A percentile compares a stretch with the other conserved stretches of the same genome.
Evolutionary conservation across 495 filamentous ascomycete genomes (phyloP).

Genomic region (Opeltia flavorubescens): DNA sequence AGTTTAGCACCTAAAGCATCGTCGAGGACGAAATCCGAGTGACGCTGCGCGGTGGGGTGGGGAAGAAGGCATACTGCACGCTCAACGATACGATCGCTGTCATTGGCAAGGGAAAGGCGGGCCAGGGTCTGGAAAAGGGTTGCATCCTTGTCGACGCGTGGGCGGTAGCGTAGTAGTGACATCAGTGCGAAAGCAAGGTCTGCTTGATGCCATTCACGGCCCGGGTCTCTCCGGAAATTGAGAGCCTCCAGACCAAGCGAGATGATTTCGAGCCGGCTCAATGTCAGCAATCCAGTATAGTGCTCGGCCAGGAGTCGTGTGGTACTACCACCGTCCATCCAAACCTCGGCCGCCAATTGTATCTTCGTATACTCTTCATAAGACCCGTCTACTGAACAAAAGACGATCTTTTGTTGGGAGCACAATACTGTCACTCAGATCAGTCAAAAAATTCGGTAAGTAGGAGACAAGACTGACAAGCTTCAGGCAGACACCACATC

Average conservation of each 20-base stretch:
- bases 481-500: neutral
- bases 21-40: slow-evolving; percentile 6
- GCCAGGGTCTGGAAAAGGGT: slow-evolving; percentile 27
- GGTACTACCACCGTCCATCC: slow-evolving; percentile 7
- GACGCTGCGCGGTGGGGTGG: slow-evolving; percentile 2
- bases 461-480: too few relatives aligned
- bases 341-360: neutral
- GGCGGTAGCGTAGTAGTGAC: slow-evolving; percentile 24
- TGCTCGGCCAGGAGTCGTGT: slow-evolving; percentile 24
- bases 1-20: slow-evolving; percentile 19
- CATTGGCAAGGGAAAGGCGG: slow-evolving; percentile 25
- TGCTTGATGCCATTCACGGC: slow-evolving; percentile 3
- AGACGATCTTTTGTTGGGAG: too few relatives aligned
- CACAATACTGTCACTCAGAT: neutral
- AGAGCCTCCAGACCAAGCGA: slow-evolving; percentile 11
- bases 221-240: neutral
- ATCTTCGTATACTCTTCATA: neutral
- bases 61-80: slow-evolving; percentile 25
- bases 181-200: slow-evolving; percentile 30
- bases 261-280: slow-evolving; percentile 25
- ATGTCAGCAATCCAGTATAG: slow-evolving; percentile 18
- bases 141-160: slow-evolving; percentile 20
- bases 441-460: too few relatives aligned
- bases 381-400: too few relatives aligned
- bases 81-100: slow-evolving; percentile 24